Percentiles rank a stretch among this genome's conserved stretches.
Conservation (phyloP, 2,329 filamentous ascomycete genomes). For the Pseudogymnoascus sp. region DNA sequence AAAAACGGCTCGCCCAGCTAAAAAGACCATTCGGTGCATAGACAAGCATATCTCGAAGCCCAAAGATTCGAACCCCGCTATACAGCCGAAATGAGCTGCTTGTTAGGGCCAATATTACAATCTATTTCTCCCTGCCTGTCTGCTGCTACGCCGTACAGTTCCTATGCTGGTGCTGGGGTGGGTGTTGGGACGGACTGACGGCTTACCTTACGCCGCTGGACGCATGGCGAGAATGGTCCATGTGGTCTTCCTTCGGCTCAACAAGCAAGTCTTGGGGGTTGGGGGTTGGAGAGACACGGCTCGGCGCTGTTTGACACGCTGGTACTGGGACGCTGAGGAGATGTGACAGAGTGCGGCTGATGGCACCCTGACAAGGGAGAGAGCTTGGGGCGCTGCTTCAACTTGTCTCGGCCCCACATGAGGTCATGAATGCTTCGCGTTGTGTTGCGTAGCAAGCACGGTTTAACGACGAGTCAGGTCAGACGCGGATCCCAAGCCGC, state of each 20-base stretch:
- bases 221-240: not conserved
- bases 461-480: not conserved
- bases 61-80: not conserved
- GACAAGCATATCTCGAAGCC: not conserved
- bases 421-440: not conserved
- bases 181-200: not conserved
- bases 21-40: not conserved
- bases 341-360: not conserved
- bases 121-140: not conserved
- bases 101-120: not conserved
- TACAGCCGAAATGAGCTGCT: not conserved
- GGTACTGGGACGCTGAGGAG: not conserved
- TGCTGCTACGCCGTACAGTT: not conserved
- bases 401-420: not conserved
- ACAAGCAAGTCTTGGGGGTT: not conserved
- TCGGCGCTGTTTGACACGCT: not conserved
- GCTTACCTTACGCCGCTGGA: not conserved
- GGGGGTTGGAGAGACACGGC: not conserved
- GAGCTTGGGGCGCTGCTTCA: not conserved
- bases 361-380: not conserved
- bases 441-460: not conserved
- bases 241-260: not conserved
- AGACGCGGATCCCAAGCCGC: not conserved
- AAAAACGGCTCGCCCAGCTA: not conserved
- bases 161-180: not conserved